A percentile compares a stretch with the other conserved stretches of the same genome.
Evolutionary conservation across 257 asterid genomes (phyloP).

Genomic region (Forsythia viridissima): DNA sequence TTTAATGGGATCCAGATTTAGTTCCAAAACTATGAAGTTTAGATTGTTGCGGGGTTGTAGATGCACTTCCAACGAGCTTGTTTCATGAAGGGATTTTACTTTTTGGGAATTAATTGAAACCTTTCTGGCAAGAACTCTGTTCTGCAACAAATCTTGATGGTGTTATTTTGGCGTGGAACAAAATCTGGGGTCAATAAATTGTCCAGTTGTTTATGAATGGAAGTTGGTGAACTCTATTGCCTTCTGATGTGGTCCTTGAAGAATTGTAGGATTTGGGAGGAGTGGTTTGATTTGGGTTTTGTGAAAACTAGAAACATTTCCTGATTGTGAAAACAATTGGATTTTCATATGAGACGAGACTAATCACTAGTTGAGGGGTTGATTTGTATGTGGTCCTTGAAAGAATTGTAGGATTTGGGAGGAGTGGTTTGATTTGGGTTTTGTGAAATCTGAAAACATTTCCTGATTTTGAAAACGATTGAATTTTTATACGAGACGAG

Average conservation of each 20-base stretch:
- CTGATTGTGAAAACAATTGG: slow-evolving; percentile 21
- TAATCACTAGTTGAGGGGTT: not conserved
- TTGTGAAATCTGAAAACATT: no score
- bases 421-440: no score
- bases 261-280: slow-evolving; percentile 7
- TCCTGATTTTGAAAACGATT: slow-evolving; percentile 22
- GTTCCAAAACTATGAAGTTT: not conserved
- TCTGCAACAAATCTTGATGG: slow-evolving; percentile 16
- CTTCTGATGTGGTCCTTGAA: slow-evolving; percentile 42
- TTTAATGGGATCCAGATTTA: not conserved
- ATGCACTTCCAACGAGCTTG: not conserved
- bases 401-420: no score
- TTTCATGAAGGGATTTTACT: not conserved
- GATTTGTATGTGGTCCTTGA: not conserved
- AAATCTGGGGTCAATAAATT: slow-evolving; percentile 34
- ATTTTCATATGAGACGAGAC: not conserved
- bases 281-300: slow-evolving; percentile 25
- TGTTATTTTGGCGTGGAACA: slow-evolving; percentile 35
- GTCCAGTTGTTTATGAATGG: slow-evolving; percentile 24
- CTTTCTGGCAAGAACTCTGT: slow-evolving; percentile 7
- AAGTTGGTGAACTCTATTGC: slow-evolving; percentile 28
- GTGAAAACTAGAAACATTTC: slow-evolving; percentile 13
- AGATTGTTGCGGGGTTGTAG: not conserved
- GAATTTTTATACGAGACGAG: not conserved
- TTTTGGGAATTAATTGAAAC: not conserved